Base-by-base conservation (phyloP, 2,329 filamentous ascomycete genomes). In the Botrytis aclada region DNA sequence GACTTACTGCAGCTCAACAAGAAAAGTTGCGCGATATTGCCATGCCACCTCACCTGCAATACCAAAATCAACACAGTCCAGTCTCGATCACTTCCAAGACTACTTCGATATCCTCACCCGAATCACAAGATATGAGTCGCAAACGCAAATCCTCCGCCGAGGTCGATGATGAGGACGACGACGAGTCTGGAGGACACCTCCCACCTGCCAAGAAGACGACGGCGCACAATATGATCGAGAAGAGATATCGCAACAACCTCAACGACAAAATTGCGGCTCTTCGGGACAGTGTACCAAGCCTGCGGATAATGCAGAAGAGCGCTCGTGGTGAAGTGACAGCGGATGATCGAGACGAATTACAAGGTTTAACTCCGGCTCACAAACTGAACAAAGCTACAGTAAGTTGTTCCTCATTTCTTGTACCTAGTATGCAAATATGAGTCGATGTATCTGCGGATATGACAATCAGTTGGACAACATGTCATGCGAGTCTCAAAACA, bases 341-440 rank as follows among this genome's bases (percentile, higher is more conserved):
- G 0, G 90, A 91, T 74, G 93, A 95, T 77, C 89, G 92, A 51
- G 93, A 97, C 76, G 93, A 96, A 73, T 86, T 92, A 25, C 91
- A 97, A 78, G 94, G 94, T 69, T 84, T 96, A 69, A 92, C 94
- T 3, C 93, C 94, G 0, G 94, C 94, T 9, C 95, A 97, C 84
- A 98, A 98, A 82, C 85, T 98, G 41, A 98, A 98, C 85, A 98
- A 98, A 82, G 95, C 95, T n/a, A 98, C 95, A 3, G 94, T 90
- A 82, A 79, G 80, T 72, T 32, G 37, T 29, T 41, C 25, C 7
- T 61, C 20, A 7, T 32, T 51, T 29, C 12, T 61, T 20, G 39
- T 32, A 34, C 8, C n/a, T 29, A 32, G 66, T 43, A 58, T 41
- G 56, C 45, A 41, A 22, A 43, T 47, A 41, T 41, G 39, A 56